A percentile compares a stretch with the other conserved stretches of the same genome.
These are phyloP conservation scores for Fraxinus cuspidata DNA, from an alignment of 257 asterid genomes.

Conservation along the genomic window DNA sequence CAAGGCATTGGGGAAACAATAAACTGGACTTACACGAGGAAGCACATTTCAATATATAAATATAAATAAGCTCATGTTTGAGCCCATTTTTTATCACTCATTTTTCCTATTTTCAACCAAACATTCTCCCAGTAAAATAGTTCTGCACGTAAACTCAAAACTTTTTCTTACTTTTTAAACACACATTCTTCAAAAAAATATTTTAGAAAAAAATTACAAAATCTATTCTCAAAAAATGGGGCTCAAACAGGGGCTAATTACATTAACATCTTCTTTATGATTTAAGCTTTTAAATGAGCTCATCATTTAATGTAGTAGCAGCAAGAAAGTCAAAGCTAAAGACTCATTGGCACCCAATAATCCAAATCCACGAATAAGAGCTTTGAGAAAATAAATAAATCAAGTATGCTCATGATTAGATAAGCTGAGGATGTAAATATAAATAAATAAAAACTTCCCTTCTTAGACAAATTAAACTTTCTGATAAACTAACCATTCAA, in stretches of 20 bases:
- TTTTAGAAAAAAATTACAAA: no score
- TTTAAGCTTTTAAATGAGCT: neutral
- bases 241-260: no score
- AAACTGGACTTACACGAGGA: neutral
- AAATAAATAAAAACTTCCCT: neutral
- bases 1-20: neutral
- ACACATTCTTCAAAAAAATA: no score
- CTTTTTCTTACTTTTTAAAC: no score
- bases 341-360: neutral
- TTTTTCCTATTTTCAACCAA: no score
- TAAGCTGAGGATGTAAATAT: neutral
- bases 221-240: no score
- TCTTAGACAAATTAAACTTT: neutral
- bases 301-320: neutral
- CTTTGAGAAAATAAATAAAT: neutral
- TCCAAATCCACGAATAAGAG: no score
- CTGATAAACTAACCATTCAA: neutral
- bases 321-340: neutral
- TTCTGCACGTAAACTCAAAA: no score
- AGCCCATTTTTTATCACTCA: no score
- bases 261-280: neutral
- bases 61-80: no score
- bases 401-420: neutral
- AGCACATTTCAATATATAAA: neutral
- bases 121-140: no score